phyloP scores from a whole-genome alignment of 306 rosid species.

The Prosopis cineraria region DNA sequence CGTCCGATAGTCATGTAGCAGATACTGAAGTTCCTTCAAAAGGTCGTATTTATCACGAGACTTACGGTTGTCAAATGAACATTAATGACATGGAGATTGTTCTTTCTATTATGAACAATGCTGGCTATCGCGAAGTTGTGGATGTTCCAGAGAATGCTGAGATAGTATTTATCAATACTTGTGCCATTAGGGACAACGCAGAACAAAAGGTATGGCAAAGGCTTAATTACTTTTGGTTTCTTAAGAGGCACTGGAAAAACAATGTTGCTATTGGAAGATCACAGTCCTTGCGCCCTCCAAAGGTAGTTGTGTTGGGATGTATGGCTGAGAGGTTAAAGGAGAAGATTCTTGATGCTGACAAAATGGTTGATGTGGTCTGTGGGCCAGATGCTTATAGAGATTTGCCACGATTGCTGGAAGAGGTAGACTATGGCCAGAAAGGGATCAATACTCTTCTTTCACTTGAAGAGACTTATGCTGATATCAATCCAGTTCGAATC shows the following conservation, averaged over 20 bases:
- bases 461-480: conserved; percentile 96
- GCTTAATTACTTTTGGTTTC: conserved; percentile 99
- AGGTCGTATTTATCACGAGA: conserved; percentile 93
- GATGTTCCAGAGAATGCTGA: conserved; percentile 90
- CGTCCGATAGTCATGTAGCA: conserved; percentile 48
- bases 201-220: conserved; percentile 99
- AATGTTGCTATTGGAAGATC: conserved; percentile 83
- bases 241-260: conserved; percentile 90
- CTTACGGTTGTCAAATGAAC: conserved; percentile 98
- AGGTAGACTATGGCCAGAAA: conserved; percentile 90
- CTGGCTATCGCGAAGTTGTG: conserved; percentile 76
- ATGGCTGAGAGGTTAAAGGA: conserved; percentile 99
- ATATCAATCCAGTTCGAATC: conserved; percentile 84
- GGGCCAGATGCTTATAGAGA: conserved; percentile 99
- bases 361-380: conserved; percentile 97
- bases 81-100: conserved; percentile 96
- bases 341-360: conserved; percentile 86
- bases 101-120: conserved; percentile 82
- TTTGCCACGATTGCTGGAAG: conserved; percentile 78
- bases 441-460: conserved; percentile 98
- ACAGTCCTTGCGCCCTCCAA: conserved; percentile 71
- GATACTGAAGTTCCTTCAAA: conserved; percentile 56
- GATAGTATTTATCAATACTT: conserved; percentile 89
- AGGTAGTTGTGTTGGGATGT: conserved; percentile 95
- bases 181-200: conserved; percentile 97